Conservation (phyloP, 2,329 filamentous ascomycete genomes). For the Talaromyces sp. region DNA sequence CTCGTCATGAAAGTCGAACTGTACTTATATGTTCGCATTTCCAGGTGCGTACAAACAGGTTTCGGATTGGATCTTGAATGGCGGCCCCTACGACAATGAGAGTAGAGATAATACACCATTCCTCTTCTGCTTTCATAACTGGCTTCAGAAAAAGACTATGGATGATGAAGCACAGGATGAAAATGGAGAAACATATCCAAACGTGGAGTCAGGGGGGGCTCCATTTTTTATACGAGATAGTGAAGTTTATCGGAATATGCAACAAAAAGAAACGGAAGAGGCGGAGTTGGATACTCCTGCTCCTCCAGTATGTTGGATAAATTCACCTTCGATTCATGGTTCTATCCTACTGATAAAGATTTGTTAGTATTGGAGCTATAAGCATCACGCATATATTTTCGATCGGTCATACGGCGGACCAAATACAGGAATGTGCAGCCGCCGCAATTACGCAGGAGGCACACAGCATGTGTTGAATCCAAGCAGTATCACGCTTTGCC, state of each 20-base stretch:
- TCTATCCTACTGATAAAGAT: slow-evolving; percentile 8
- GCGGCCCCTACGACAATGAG: neutral
- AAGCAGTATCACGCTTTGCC: slow-evolving; percentile 8
- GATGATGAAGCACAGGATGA: neutral
- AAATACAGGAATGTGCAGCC: slow-evolving; percentile 8
- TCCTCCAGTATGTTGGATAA: neutral
- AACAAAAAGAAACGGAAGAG: neutral
- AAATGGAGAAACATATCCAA: neutral
- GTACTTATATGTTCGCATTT: neutral
- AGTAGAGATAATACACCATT: neutral
- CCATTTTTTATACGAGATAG: neutral
- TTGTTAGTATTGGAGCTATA: slow-evolving; percentile 9
- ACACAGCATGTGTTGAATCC: slow-evolving; percentile 7
- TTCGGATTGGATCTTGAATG: neutral
- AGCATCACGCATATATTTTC: slow-evolving; percentile 9
- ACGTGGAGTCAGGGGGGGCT: neutral
- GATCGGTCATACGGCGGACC: slow-evolving; percentile 7
- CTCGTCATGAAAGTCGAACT: neutral
- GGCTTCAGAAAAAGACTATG: neutral
- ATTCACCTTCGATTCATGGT: slow-evolving; percentile 7
- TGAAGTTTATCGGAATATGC: neutral
- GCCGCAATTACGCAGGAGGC: neutral
- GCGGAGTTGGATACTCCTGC: neutral
- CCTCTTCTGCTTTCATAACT: neutral
- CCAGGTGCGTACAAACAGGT: neutral